A percentile compares a stretch with the other conserved stretches of the same genome.
Evolutionary conservation across 192 early-diverging fungal genomes (phyloP).

Genomic region (Linnemannia hyalina): DNA sequence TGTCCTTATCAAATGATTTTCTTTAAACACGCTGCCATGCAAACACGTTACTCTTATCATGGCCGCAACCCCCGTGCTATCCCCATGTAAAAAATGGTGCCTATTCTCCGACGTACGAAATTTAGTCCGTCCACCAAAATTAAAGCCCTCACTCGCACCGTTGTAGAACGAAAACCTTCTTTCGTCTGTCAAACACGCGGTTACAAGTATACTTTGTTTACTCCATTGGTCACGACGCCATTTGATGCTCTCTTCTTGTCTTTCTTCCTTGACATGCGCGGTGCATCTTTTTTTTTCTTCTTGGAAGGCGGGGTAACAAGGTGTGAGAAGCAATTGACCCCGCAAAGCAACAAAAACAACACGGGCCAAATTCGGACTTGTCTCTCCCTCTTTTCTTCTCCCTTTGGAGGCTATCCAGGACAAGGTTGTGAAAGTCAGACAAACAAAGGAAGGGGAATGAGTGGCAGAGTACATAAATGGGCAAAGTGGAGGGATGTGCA

Average conservation of each 20-base stretch:
- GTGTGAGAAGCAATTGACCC: neutral
- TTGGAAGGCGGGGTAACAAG: too few relatives aligned
- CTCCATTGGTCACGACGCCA: neutral
- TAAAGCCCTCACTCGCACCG: neutral
- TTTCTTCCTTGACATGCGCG: neutral
- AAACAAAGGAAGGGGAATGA: neutral
- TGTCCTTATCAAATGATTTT: neutral
- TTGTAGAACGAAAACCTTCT: neutral
- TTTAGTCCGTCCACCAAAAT: neutral
- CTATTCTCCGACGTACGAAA: neutral
- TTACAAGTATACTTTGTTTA: neutral
- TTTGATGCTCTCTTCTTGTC: neutral
- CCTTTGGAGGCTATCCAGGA: neutral
- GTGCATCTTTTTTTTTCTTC: too few relatives aligned
- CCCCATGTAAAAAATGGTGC: neutral
- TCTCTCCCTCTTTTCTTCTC: neutral
- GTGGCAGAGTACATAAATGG: too few relatives aligned
- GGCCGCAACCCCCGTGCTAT: neutral
- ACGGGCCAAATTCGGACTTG: slow-evolving; percentile 5
- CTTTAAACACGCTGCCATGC: slow-evolving; percentile 3
- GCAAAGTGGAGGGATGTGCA: neutral
- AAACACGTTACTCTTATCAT: slow-evolving; percentile 16
- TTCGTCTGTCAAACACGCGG: neutral
- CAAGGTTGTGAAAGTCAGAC: neutral
- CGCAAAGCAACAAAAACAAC: slow-evolving; percentile 8